A percentile compares a stretch with the other conserved stretches of the same genome.
phyloP scores from a whole-genome alignment of 2,329 filamentous ascomycete species.

The Coccinonectria pachysandricola region DNA sequence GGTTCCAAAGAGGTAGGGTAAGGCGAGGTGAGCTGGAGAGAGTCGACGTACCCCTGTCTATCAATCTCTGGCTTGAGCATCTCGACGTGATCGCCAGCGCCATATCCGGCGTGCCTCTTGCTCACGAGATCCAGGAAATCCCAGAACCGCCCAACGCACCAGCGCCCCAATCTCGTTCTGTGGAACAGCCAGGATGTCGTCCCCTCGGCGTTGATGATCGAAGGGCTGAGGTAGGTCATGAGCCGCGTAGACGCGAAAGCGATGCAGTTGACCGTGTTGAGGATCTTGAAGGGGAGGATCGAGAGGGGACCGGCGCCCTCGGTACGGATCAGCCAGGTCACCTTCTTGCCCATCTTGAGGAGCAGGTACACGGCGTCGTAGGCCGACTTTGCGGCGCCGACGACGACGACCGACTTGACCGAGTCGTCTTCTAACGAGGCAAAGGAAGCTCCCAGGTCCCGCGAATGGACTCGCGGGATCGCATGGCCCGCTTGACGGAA shows the following conservation, averaged over 20 bases:
- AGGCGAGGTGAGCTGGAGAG: too few relatives aligned
- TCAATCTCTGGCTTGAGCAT: conserved; percentile 2
- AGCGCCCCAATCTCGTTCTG: conserved; percentile 1
- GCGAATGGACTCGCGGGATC: conserved; percentile 1
- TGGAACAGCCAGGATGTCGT: conserved; percentile 1
- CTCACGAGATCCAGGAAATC: too few relatives aligned
- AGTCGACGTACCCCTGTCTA: too few relatives aligned
- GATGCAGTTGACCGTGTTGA: conserved; percentile 1
- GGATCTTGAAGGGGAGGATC: conserved; percentile 1
- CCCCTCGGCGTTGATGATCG: conserved; percentile 1
- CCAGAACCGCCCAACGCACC: conserved; percentile 1
- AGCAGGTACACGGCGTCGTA: conserved; percentile 2
- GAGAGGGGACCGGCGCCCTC: conserved; percentile 1
- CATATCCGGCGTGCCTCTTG: conserved; percentile 1
- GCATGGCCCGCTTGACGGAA: background rate
- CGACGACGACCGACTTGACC: background rate
- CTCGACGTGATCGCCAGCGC: background rate
- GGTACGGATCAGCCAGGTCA: conserved; percentile 1
- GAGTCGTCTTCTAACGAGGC: background rate
- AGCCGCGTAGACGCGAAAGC: conserved; percentile 1
- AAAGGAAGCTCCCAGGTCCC: too few relatives aligned
- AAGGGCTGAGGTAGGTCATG: conserved; percentile 1
- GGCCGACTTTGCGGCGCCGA: conserved; percentile 2
- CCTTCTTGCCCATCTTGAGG: conserved; percentile 1
- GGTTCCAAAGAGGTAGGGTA: too few relatives aligned